Evolutionary conservation across 345 rosid species (phyloP), one percentile per base, ranked within the genome.

Genomic region (Acer yangbiense): DNA sequence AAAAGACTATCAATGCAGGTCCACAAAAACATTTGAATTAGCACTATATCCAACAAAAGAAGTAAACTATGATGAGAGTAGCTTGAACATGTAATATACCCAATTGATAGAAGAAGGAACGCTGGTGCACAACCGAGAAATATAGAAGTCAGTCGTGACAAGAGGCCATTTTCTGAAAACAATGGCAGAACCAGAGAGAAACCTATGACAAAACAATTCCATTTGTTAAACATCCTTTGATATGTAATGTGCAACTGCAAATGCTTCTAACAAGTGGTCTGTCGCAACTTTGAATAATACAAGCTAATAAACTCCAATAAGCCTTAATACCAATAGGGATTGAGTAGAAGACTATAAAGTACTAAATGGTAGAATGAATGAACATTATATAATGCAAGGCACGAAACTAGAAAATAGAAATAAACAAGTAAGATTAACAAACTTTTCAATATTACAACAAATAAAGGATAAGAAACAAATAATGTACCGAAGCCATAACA

Each of bases 111-210:
- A 54, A 95, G 97, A 76, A 95, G 95, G 80, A 95, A 95, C 9
- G 93, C 76, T 16, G 98, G 98, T 12, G 97, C 97, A 69, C 93
- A 93, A 72, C 98, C 98, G 78, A 92, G 97, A 88, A 86, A 90
- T 77, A 95, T 91, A 52, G 98, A 92, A 81, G 89, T 88, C 54
- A 95, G 87, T 23, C 98, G 86, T 52, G 98, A 88, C 76, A 95
- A 83, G 70, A 93, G 86, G 78, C 87, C 82, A 76, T 80, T 88
- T 66, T 86, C 94, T 69, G 97, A 95, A 83, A 93, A 89, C 79
- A 93, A 79, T 11, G 98, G 98, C 75, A 93, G 90, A 82, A 90
- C 86, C 90, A 92, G 87, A 7, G 97, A 90, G 78, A 87, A 82
- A 77, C 95, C 98, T 92, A 78, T 32, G 50, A 50, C 71, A 50